These are phyloP conservation scores for Mortierella sp. DNA, from an alignment of 371 early-diverging fungal species.

Conservation along the genomic window DNA sequence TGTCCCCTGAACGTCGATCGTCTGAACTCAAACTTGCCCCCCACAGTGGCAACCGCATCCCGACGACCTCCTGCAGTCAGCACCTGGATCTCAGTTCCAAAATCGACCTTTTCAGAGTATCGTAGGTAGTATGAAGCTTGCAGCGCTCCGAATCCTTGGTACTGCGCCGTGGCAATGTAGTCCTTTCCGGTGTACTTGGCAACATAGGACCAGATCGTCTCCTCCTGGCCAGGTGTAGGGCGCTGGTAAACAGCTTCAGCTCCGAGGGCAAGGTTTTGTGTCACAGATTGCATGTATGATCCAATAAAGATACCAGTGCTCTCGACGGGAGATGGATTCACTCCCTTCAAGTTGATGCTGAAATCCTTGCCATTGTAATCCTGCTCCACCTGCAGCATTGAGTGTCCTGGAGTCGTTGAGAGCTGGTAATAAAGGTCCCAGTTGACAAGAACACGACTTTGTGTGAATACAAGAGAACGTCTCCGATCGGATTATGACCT, in stretches of 20 bases:
- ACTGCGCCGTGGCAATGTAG: constrained; percentile 85
- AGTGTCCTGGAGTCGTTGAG: constrained; percentile 79
- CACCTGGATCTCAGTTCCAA: constrained; percentile 92
- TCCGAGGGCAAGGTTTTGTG: constrained; percentile 85
- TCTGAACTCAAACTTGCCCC: constrained; percentile 96
- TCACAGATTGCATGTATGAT: constrained; percentile 92
- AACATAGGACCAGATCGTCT: constrained; percentile 80
- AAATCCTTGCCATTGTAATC: constrained; percentile 92
- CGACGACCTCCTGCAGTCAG: constrained; percentile 80
- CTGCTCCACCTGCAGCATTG: constrained; percentile 91
- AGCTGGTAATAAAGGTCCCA: no score
- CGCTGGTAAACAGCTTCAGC: constrained; percentile 88
- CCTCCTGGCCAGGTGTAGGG: constrained; percentile 86
- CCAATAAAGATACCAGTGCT: constrained; percentile 90
- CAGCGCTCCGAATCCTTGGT: constrained; percentile 84
- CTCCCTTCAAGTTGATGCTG: constrained; percentile 87
- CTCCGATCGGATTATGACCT: neutral
- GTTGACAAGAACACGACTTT: no score
- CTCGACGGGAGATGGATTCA: constrained; percentile 94
- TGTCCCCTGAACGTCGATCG: constrained; percentile 91
- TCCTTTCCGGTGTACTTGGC: constrained; percentile 79
- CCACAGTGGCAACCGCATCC: constrained; percentile 92
- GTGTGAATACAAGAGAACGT: neutral
- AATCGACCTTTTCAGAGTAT: constrained; percentile 93
- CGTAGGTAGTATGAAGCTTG: constrained; percentile 92